Evolutionary conservation across 1,284 basidiomycete species (phyloP), one percentile per base, ranked within the genome.

Genomic region (Gomphus sp.): DNA sequence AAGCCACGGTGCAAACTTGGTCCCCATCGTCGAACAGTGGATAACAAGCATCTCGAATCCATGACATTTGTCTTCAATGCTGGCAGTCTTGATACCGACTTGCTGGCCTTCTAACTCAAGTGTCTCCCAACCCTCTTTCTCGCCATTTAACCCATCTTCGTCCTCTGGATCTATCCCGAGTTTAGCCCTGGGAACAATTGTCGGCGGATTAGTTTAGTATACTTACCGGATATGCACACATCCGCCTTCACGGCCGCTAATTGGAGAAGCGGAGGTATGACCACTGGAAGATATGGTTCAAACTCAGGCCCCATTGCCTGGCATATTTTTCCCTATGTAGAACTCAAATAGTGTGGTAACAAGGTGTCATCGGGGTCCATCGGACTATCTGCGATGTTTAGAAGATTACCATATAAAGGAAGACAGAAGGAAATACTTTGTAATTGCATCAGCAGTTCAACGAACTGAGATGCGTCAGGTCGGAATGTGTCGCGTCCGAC

Each of bases 1-100:
- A 1, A 93, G 73, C 66, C 87, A 93, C 0, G 88, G 89, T 0
- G 82, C 85, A 65, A 91, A 91, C 2, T 77, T 76, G 1, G 77
- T 74, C 0, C 81, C 80, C 8, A 93, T 78, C 8, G 87, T 84
- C 43, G 82, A 84, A 62, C 83, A 87, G 66, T 92, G 90, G 18
- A 89, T 85, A 4, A 91, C 81, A 14, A 94, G 76, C 39, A 88
- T 91, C 64, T 91, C 87, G 64, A 92, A 91, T 2, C 91, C 90
- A 65, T 90, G 85, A 59, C 89, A 89, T 69, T 93, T 93, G 65
- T 93, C 91, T 65, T 91, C 89, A 63, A 93, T 83, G 3, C 84
- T 84, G 0, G 87, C 84, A 1, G 89, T 92, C 59, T 84, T 79
- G 61, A 91, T 87, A 1, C 84, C 85, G n/a, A 90, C 76, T 14